Percentiles rank a stretch among this genome's conserved stretches.
phyloP scores from a whole-genome alignment of 2,329 filamentous ascomycete genomes.

The Paracoccidioides lutzii region DNA sequence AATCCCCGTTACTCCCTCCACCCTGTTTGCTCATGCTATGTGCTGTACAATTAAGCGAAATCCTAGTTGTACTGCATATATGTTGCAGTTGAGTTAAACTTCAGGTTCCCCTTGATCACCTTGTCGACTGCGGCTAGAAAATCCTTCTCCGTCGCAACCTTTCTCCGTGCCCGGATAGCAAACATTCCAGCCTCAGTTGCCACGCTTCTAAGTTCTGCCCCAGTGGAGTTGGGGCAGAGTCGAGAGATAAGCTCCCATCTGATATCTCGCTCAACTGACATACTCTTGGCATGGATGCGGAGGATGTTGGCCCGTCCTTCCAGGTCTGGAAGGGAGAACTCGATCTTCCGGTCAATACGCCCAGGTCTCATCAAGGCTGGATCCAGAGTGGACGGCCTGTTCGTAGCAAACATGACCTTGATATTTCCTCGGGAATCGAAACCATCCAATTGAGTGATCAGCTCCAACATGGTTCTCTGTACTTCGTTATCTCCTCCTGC shows the following conservation, averaged over 20 bases:
- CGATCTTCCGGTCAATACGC: constrained; percentile 97
- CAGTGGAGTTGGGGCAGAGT: constrained; percentile 91
- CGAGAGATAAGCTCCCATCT: constrained; percentile 97
- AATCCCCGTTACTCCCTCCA: constrained; percentile 2
- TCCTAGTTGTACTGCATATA: constrained; percentile 98
- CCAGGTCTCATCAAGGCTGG: constrained; percentile 95
- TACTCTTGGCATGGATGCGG: constrained; percentile 97
- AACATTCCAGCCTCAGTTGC: constrained; percentile 99
- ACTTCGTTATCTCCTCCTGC: constrained; percentile 96
- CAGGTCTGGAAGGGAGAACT: constrained; percentile 93
- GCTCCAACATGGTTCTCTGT: constrained; percentile 92
- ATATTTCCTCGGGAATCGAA: constrained; percentile 96
- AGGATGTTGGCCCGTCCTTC: constrained; percentile 96
- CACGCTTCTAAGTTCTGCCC: constrained; percentile 88
- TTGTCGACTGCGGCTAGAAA: constrained; percentile 97
- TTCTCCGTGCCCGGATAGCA: constrained; percentile 82
- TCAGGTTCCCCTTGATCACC: constrained; percentile 97
- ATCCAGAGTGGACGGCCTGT: constrained; percentile 87
- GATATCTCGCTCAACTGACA: constrained; percentile 98
- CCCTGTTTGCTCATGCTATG: background rate
- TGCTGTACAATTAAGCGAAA: too few relatives aligned
- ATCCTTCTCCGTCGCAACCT: constrained; percentile 98
- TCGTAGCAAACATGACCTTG: constrained; percentile 99
- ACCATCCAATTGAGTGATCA: constrained; percentile 92
- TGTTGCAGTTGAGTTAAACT: constrained; percentile 96